phyloP scores from a whole-genome alignment of 2,329 filamentous ascomycete genomes.

The Ramularia collo-cygni region DNA sequence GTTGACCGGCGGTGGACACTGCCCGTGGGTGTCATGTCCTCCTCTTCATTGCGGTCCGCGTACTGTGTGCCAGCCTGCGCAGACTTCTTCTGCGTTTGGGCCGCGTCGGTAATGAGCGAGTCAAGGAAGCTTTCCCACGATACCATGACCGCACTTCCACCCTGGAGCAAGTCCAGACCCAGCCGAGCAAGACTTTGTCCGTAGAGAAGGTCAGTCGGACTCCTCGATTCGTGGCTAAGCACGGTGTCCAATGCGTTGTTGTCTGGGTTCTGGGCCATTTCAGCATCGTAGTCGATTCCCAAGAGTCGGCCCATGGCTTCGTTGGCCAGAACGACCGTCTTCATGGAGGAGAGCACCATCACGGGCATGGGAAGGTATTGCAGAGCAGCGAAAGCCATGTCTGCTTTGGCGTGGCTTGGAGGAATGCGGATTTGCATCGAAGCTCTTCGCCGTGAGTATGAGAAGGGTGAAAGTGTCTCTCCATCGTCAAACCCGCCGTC shows the following conservation, averaged over 20 bases:
- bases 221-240: constrained; percentile 25
- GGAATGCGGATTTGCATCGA: constrained; percentile 30
- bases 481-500: constrained; percentile 4
- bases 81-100: constrained; percentile 19
- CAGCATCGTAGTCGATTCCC: constrained; percentile 42
- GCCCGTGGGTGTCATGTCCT: constrained; percentile 16
- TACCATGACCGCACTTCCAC: constrained; percentile 50
- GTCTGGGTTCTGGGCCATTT: constrained; percentile 3
- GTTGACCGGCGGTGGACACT: constrained; percentile 17
- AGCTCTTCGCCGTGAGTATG: constrained; percentile 15
- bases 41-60: background rate
- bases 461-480: constrained; percentile 9
- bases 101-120: constrained; percentile 36
- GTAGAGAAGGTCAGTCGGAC: constrained; percentile 53
- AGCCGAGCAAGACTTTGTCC: constrained; percentile 63
- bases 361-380: constrained; percentile 69
- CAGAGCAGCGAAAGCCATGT: constrained; percentile 57
- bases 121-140: constrained; percentile 46
- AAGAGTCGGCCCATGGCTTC: constrained; percentile 67
- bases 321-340: constrained; percentile 67
- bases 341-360: constrained; percentile 59
- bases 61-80: background rate
- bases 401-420: constrained; percentile 25
- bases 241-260: constrained; percentile 14
- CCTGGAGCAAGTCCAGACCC: constrained; percentile 66